Evolutionary conservation across 805 yeast species (phyloP), one percentile per base, ranked within the genome.

Genomic region (Scheffersomyces ergatensis): DNA sequence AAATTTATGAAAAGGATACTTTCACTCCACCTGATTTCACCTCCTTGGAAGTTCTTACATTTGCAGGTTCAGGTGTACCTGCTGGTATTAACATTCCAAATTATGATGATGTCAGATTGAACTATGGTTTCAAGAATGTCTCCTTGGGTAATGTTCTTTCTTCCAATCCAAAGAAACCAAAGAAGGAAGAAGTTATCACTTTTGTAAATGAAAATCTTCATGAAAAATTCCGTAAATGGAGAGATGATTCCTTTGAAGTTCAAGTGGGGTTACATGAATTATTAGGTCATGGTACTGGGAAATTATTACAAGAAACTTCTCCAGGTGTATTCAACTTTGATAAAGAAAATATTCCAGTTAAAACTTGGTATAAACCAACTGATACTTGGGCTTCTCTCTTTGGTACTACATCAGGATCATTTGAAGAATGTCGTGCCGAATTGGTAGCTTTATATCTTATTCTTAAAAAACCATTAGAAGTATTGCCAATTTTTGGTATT

Each of bases 21-120:
- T 89, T 89, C 62, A 83, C 87, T 36, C 92, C 96, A 19, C 97
- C 97, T 16, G 97, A 89, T 63, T 89, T 89, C 65, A 87, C 96
- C 4, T 86, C 95, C 1, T 72, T 89, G 52, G 97, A 89, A 63
- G 96, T 89, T 3, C 70, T 89, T 55, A 85, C 96, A 1, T 88
- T 89, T 70, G 87, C 95, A 0, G 92, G 95, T 3, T 80, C 89
- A 27, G 96, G 96, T 35, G 80, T 86, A 38, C 97, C 97, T 13
- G 95, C 95, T 0, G 97, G 97, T 39, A 89, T 89, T 60, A 89
- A 89, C 57, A 85, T 89, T 48, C 97, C 97, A 45, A 89, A 89
- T 64, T 89, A 89, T 62, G 96, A 89, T 60, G 95, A 87, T 56
- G 89, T 88, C 40, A 75, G 96, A 55, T 72, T 87, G 57, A 85